Percentiles rank a stretch among this genome's conserved stretches.
Conservation (phyloP, 139 green algal species). For the Chlorella vulgaris region DNA sequence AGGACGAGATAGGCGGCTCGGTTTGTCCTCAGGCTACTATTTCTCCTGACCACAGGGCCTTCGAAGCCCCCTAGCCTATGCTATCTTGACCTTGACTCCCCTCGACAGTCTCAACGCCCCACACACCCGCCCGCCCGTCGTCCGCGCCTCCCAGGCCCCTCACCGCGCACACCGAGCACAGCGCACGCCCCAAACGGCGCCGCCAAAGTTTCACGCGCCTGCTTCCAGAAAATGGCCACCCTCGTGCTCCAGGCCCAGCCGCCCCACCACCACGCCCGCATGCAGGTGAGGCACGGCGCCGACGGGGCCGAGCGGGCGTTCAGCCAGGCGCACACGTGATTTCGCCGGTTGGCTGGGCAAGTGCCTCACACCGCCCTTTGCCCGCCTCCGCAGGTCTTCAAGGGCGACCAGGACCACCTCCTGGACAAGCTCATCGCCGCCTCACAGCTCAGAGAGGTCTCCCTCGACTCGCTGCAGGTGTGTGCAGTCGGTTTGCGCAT, state of each 20-base stretch:
- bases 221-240: background rate
- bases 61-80: too few relatives aligned
- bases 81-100: too few relatives aligned
- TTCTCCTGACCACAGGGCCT: too few relatives aligned
- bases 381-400: constrained; percentile 36
- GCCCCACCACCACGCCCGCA: background rate
- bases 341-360: too few relatives aligned
- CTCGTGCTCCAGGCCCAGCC: constrained; percentile 7
- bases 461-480: constrained; percentile 23
- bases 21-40: too few relatives aligned
- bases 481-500: background rate
- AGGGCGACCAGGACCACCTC: constrained; percentile 37
- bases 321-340: too few relatives aligned
- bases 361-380: too few relatives aligned
- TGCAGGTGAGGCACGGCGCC: background rate
- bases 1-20: too few relatives aligned
- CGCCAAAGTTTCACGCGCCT: too few relatives aligned
- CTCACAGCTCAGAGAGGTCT: constrained; percentile 7
- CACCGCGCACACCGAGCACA: background rate
- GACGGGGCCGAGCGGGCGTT: background rate
- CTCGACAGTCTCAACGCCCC: too few relatives aligned
- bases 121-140: too few relatives aligned
- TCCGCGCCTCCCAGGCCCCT: too few relatives aligned
- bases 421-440: constrained; percentile 33
- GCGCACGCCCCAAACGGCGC: background rate